These are phyloP conservation scores for Entonaema liquescens DNA, from an alignment of 495 filamentous ascomycete species.

Conservation along the genomic window DNA sequence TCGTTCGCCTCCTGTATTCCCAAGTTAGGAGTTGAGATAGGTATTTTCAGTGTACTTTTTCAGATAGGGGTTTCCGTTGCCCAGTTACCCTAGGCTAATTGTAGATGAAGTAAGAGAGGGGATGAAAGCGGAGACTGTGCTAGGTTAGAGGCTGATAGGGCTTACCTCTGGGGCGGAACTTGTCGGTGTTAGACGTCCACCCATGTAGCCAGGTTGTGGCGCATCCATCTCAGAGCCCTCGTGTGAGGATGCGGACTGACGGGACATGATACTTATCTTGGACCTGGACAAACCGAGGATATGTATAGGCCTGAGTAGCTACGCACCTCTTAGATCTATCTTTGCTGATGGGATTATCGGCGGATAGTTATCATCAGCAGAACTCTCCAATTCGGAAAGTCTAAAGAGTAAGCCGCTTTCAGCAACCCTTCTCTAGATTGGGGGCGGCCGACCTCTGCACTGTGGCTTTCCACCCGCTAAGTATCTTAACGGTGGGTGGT, in stretches of 20 bases:
- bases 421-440: constrained; percentile 24
- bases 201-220: constrained; percentile 52
- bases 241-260: constrained; percentile 60
- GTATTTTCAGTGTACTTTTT: constrained; percentile 63
- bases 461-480: constrained; percentile 33
- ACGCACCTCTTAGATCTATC: constrained; percentile 45
- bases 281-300: constrained; percentile 47
- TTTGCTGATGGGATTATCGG: constrained; percentile 44
- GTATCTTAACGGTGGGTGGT: constrained; percentile 12
- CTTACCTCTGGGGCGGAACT: constrained; percentile 52
- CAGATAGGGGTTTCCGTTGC: constrained; percentile 47
- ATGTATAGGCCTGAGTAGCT: constrained; percentile 45
- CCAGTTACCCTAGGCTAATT: constrained; percentile 49
- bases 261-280: constrained; percentile 61
- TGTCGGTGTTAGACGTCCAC: constrained; percentile 51
- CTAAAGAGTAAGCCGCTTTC: constrained; percentile 25
- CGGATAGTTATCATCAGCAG: constrained; percentile 49
- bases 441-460: constrained; percentile 14
- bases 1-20: constrained; percentile 56
- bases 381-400: constrained; percentile 25
- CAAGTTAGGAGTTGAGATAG: constrained; percentile 73
- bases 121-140: constrained; percentile 38
- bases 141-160: constrained; percentile 36
- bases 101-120: constrained; percentile 34
- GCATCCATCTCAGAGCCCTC: constrained; percentile 57